Base-by-base conservation (phyloP, 1,139 yeast genomes). In the Geotrichum restrictum region DNA sequence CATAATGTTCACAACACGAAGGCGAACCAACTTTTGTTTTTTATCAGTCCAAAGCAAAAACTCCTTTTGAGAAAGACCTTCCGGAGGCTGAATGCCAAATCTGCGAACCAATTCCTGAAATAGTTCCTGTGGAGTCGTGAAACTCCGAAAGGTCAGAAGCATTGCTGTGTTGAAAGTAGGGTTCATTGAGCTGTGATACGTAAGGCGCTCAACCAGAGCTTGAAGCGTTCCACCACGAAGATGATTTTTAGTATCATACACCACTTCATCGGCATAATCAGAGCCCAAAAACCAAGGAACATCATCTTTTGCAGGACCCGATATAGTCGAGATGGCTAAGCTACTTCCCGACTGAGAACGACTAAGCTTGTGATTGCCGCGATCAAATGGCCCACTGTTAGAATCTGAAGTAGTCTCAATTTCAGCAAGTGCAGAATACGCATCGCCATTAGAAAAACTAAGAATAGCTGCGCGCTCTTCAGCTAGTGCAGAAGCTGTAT, bases 181-280 rank as follows among this genome's bases (percentile, higher is more conserved):
- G 65, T 88, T 95, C 50, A 79, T 73, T 45, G 78, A 70, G 55
- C 81, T 82, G 64, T 91, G 96, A 63, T 85, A 87, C 0, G 96
- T 88, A 56, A 93, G 74, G 66, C 87, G 89, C 49, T 93, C 87
- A 11, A 93, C 77, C 52, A 93, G 71, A 0, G 96, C 96, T 51
- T 79, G 82, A 54, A 82, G 79, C 0, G 95, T 83, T 4, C 98
- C 98, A 45, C 97, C 98, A 64, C 85, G 85, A 48, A 91, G 77
- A 49, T 76, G 76, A 2, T 93, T 94, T 57, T 82, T 82, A 39
- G 81, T 73, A 60, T 89, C 95, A 61, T 82, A 82, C 24, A 88
- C 74, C 55, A 91, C 72, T 57, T 83, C 87, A 57, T 74, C 80
- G 58, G 87, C 95, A 52, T 82, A 83, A 59, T 88, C 95, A 31